Base-by-base conservation (phyloP, 2,329 filamentous ascomycete species). In the Aphanocladium album region DNA sequence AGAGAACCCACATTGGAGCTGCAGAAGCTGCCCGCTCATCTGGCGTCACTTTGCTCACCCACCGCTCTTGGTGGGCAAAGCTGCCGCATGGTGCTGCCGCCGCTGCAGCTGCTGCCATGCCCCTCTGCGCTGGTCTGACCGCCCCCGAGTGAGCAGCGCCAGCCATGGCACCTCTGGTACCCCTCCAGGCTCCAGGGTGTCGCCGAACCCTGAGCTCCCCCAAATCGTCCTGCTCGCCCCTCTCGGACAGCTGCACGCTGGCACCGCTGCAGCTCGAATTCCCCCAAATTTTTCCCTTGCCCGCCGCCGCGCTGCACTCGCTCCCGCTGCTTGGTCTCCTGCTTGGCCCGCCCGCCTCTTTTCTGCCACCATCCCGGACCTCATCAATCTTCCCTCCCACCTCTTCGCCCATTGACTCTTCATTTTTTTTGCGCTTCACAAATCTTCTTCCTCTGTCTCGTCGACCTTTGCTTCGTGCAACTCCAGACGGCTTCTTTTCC, bases 381-480 rank as follows among this genome's bases (percentile, higher is more conserved):
- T 60, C 57, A 52, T 51, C 56, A 52, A 17, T 51, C 56, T 52
- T 45, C 47, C 56, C 56, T 54, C 35, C 57, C 57, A 60, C 57
- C 41, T 39, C 57, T 54, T 60, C 50, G 46, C 23, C 56, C 49
- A 60, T 60, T 60, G 57, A 47, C 47, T 52, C 25, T 51, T 45
- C 33, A 35, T 35, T 6, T 12, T 35, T 12, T 23, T 27, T 57
- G 51, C 45, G 56, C 35, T 46, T 47, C 41, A 51, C 56, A 51
- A 51, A 59, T 51, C 25, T 27, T 35, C 12, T 49, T 16, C 16
- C n/a, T 43, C 19, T 25, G 6, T 52, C 16, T 35, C 25, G 46
- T 19, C 37, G 23, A 43, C 19, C 21, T 41, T 21, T 45, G 35
- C 27, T 21, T 17, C 23, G 35, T 45, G 55, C 56, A 43, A n/a